Base-by-base conservation (phyloP, 2,329 filamentous ascomycete genomes). In the Pleurostoma richardsiae region DNA sequence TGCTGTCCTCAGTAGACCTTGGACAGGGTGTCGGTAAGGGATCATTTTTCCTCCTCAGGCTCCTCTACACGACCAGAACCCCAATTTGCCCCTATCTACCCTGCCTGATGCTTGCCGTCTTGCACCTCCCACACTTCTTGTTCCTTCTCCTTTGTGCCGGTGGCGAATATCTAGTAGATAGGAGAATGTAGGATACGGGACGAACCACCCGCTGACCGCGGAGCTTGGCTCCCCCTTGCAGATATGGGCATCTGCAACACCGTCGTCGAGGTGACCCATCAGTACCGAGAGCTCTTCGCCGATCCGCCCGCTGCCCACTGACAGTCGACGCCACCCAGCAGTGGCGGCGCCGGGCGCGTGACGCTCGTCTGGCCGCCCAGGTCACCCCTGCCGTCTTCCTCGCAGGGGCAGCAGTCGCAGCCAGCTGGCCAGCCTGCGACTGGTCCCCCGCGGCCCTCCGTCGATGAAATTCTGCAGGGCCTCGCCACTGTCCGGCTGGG, bases 181-280 rank as follows among this genome's bases (percentile, higher is more conserved):
- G 19, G 19, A 19, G 19, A 19, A 19, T 19, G 19, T 19, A 19
- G 19, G 19, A 19, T 19, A 19, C 19, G 19, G 19, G 19, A 19
- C 19, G 19, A 19, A 19, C 19, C 19, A 19, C 19, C 19, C 2
- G 19, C 19, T 19, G 19, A 19, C 19, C 19, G 2, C 19, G 19
- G 19, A 19, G 19, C 19, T 19, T 19, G 19, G 49, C 27, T 44
- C 33, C 29, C 30, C 29, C n/a, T 33, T 29, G 2, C 49, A 92
- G 90, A 96, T 68, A 88, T 87, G 66, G 76, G 75, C 45, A 77
- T 89, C 31, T 86, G 83, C 50, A 83, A 88, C 48, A 81, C 85
- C 0, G 86, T 96, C 3, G 91, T 96, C 11, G 88, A 96, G 48
- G 85, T 83, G 33, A 94, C 90, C 31, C 91, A 96, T 68, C 79